Evolutionary conservation across 495 filamentous ascomycete genomes (phyloP).

Genomic region (Aspergillus saccharolyticus): DNA sequence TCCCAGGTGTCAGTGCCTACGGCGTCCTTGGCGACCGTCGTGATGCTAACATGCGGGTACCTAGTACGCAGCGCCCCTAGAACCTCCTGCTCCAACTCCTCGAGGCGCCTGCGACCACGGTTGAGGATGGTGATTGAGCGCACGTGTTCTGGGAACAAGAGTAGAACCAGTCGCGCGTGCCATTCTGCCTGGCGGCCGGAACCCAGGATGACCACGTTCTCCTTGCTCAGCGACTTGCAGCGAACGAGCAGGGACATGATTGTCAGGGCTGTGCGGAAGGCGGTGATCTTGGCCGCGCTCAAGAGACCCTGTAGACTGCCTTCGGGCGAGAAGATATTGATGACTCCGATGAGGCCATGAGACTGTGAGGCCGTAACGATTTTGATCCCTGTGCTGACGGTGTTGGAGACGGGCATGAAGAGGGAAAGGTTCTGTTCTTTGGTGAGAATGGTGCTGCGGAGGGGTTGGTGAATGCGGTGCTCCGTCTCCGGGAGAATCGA

Average conservation of each 20-base stretch:
- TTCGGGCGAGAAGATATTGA: conserved; percentile 67
- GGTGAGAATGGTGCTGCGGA: conserved; percentile 61
- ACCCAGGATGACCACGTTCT: conserved; percentile 76
- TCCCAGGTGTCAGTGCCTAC: conserved; percentile 21
- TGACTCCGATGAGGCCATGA: conserved; percentile 53
- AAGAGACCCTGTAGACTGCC: conserved; percentile 74
- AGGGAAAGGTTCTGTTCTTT: conserved; percentile 70
- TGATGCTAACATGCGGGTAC: conserved; percentile 24
- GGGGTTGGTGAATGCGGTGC: conserved; percentile 61
- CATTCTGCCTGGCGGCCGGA: conserved; percentile 87
- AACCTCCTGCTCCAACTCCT: conserved; percentile 26
- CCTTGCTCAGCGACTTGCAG: conserved; percentile 40
- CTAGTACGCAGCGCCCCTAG: conserved; percentile 21
- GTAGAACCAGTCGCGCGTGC: conserved; percentile 78
- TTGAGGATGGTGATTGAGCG: conserved; percentile 73
- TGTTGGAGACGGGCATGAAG: conserved; percentile 81
- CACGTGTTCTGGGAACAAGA: conserved; percentile 56
- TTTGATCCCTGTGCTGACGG: conserved; percentile 54
- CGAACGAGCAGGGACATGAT: conserved; percentile 70
- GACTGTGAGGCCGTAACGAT: conserved; percentile 49
- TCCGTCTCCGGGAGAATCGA: conserved; percentile 19
- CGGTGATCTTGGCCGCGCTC: conserved; percentile 80
- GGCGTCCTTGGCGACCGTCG: conserved; percentile 29
- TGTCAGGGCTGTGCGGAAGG: conserved; percentile 88
- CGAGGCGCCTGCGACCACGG: conserved; percentile 51